A percentile compares a stretch with the other conserved stretches of the same genome.
These are phyloP conservation scores for Viola pubescens DNA, from an alignment of 441 rosid genomes.

Conservation along the genomic window DNA sequence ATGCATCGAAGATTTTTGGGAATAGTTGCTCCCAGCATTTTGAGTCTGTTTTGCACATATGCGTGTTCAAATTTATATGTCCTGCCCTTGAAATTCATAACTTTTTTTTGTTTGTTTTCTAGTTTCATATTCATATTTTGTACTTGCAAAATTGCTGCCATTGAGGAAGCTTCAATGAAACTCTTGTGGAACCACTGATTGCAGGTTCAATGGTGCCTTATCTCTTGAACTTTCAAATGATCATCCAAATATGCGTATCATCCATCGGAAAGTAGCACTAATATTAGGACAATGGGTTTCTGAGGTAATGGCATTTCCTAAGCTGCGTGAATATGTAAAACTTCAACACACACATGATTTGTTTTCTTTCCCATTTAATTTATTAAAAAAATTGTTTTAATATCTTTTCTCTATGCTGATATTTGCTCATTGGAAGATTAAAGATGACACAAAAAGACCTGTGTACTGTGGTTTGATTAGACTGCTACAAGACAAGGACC, in stretches of 20 bases:
- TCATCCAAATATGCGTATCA: constrained; percentile 88
- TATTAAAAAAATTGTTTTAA: background rate
- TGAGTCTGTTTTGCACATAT: too few relatives aligned
- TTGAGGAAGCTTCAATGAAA: too few relatives aligned
- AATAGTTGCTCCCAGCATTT: too few relatives aligned
- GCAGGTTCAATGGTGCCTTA: constrained; percentile 93
- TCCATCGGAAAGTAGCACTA: constrained; percentile 91
- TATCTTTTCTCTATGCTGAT: constrained; percentile 13
- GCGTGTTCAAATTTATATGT: too few relatives aligned
- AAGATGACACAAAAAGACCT: constrained; percentile 80
- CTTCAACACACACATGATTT: background rate
- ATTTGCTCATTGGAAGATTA: constrained; percentile 50
- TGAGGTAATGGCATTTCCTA: constrained; percentile 50
- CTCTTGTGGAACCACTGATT: constrained; percentile 6
- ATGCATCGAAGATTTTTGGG: too few relatives aligned
- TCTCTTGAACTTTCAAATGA: constrained; percentile 85
- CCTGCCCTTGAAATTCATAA: too few relatives aligned
- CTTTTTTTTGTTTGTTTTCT: background rate
- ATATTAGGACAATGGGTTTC: constrained; percentile 99
- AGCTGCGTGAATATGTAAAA: background rate
- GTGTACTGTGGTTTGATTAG: constrained; percentile 84
- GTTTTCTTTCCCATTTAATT: background rate
- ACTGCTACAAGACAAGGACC: constrained; percentile 75
- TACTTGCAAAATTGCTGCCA: background rate
- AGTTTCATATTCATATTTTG: background rate